Evolutionary conservation across 371 early-diverging fungal genomes (phyloP).

Genomic region (Mortierella sp.): DNA sequence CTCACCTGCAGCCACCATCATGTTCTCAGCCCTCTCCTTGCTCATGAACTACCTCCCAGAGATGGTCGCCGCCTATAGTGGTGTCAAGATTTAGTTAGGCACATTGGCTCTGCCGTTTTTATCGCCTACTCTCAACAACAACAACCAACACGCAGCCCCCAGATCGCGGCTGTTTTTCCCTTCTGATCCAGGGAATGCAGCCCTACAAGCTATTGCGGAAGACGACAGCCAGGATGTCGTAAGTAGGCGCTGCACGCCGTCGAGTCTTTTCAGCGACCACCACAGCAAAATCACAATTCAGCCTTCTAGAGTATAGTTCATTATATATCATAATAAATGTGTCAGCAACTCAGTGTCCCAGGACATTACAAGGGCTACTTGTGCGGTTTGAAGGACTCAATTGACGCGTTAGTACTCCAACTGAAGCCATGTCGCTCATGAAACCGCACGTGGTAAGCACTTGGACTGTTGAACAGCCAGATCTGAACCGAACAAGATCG

Average conservation of each 20-base stretch:
- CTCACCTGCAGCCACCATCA: constrained; percentile 40
- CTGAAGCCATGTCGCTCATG: not conserved
- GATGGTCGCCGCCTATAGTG: constrained; percentile 30
- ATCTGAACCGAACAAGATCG: not conserved
- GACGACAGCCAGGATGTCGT: not conserved
- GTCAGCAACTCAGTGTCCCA: not conserved
- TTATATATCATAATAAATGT: not conserved
- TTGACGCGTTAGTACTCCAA: not conserved
- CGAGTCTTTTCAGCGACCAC: not conserved
- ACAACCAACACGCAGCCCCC: not conserved
- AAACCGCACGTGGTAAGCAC: not conserved
- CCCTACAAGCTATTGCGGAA: not conserved
- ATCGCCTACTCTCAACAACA: not conserved
- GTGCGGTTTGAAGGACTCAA: not conserved
- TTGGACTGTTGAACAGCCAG: not conserved
- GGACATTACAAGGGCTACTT: not conserved
- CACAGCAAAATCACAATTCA: not conserved
- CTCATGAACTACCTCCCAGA: constrained; percentile 54
- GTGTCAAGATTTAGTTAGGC: constrained; percentile 22
- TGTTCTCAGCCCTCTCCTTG: constrained; percentile 43
- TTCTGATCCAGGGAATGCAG: not conserved
- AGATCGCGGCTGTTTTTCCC: not conserved
- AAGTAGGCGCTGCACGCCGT: not conserved
- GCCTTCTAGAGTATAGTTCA: not conserved
- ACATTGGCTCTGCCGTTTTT: not conserved